Evolutionary conservation across 2,329 filamentous ascomycete species (phyloP), one percentile per base, ranked within the genome.

Genomic region (Nigrograna mackinnonii): DNA sequence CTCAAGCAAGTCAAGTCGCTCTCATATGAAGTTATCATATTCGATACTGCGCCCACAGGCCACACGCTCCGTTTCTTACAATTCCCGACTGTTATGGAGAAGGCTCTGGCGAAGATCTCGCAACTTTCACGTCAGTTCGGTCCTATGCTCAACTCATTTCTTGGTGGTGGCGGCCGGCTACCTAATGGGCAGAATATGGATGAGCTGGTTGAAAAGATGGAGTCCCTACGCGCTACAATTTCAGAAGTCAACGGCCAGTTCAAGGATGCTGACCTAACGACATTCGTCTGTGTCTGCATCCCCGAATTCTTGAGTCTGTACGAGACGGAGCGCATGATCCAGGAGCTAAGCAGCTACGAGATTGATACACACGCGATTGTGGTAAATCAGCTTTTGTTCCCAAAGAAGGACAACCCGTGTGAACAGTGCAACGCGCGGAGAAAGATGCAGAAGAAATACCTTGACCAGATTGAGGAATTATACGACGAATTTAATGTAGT

Each of bases 401-500:
- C 94, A 14, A 89, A 88, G 70, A 80, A 85, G 54, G 86, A 85
- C 39, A 95, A 87, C 65, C 80, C 83, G 24, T 99, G 94, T 71
- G 91, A 96, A 50, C 94, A 99, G 77, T 99, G 94, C 73, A 95
- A 91, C 66, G 88, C 94, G 34, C 79, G 94, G 52, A 79, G 91
- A 63, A 95, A 95, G 78, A 99, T 99, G 94, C 94, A 99, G 79
- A 94, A 91, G 79, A 99, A 99, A 77, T 99, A 99, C 67, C 79
- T 99, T 32, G 91, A 97, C 66, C 92, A 99, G 78, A 97, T 97
- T 61, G 91, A 95, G 73, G 94, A 99, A 76, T 75, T 99, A 45
- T 99, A 99, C 68, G 91, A 96, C 64, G 94, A 99, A 70, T 99
- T 99, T 76, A 96, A 99, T 67, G 91, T 99, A 28, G 92, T 99